Evolutionary conservation across 1,284 basidiomycete genomes (phyloP).

Genomic region (Cutaneotrichosporon cavernicola): DNA sequence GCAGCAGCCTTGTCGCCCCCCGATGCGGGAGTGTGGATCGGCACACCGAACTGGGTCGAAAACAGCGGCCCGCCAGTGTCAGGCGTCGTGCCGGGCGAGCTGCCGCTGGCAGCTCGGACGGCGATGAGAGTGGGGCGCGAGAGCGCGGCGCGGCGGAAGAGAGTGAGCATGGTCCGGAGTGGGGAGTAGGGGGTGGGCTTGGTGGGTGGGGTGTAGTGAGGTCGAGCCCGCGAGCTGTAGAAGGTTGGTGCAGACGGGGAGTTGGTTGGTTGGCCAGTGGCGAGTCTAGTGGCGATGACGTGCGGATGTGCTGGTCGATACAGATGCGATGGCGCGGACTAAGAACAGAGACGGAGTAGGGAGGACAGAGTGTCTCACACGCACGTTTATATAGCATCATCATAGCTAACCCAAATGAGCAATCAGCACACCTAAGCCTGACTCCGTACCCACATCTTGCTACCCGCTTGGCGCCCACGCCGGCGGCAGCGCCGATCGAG

Average conservation of each 20-base stretch:
- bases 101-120: not conserved
- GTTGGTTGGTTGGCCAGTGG: too few species aligned
- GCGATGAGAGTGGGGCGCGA: not conserved
- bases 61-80: slow-evolving; percentile 11
- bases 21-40: slow-evolving; percentile 10
- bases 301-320: not conserved
- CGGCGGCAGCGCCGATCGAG: not conserved
- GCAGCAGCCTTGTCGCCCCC: slow-evolving; percentile 8
- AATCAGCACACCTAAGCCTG: not conserved
- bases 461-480: not conserved
- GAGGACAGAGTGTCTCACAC: not conserved
- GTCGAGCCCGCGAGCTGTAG: too few species aligned
- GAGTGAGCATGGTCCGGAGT: not conserved
- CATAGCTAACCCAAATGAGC: not conserved
- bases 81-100: not conserved
- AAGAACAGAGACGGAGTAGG: not conserved
- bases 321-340: not conserved
- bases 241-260: too few species aligned
- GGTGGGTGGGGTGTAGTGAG: not conserved
- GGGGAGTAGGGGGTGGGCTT: not conserved
- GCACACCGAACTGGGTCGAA: slow-evolving; percentile 7
- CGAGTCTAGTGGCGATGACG: not conserved
- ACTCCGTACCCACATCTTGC: not conserved
- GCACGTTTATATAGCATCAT: not conserved
- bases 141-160: slow-evolving; percentile 7